Conservation (phyloP, 345 rosid species). For the Luvunga scandens region DNA sequence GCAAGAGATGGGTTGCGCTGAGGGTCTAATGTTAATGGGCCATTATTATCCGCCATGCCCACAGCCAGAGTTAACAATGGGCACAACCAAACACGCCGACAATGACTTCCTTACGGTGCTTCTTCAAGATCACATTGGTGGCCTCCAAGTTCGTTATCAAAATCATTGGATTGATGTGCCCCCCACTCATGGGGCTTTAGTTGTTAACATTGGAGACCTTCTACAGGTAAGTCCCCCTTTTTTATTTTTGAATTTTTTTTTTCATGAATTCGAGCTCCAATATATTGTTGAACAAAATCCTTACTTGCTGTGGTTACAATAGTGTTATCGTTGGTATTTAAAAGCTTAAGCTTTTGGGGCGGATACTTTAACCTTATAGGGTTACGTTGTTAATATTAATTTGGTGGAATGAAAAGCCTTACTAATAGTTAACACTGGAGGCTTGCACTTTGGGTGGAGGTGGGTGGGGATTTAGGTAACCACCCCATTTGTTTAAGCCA, state of each 20-base stretch:
- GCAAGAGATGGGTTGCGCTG: conserved; percentile 33
- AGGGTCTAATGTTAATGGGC: conserved; percentile 35
- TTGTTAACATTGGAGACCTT: conserved; percentile 25
- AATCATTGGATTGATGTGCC: conserved; percentile 27
- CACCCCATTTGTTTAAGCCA: too few relatives aligned
- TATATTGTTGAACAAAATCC: too few relatives aligned
- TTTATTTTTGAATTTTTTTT: neutral
- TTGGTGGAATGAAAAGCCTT: too few relatives aligned
- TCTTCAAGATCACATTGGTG: conserved; percentile 29
- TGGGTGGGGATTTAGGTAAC: too few relatives aligned
- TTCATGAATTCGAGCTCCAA: neutral
- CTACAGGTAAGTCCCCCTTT: conserved; percentile 21
- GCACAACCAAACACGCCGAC: conserved; percentile 46
- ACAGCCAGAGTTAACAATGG: conserved; percentile 50
- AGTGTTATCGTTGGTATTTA: neutral
- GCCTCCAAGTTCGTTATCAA: conserved; percentile 25
- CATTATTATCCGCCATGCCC: conserved; percentile 67
- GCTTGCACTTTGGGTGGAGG: too few relatives aligned
- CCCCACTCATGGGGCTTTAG: conserved; percentile 15
- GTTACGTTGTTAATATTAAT: too few relatives aligned
- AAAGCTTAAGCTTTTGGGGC: neutral
- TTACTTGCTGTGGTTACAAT: too few relatives aligned
- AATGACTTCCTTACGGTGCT: conserved; percentile 50
- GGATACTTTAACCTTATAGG: neutral
- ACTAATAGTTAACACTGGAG: too few relatives aligned